phyloP scores from a whole-genome alignment of 1,284 basidiomycete species.

The Tetrapyrgos nigripes region DNA sequence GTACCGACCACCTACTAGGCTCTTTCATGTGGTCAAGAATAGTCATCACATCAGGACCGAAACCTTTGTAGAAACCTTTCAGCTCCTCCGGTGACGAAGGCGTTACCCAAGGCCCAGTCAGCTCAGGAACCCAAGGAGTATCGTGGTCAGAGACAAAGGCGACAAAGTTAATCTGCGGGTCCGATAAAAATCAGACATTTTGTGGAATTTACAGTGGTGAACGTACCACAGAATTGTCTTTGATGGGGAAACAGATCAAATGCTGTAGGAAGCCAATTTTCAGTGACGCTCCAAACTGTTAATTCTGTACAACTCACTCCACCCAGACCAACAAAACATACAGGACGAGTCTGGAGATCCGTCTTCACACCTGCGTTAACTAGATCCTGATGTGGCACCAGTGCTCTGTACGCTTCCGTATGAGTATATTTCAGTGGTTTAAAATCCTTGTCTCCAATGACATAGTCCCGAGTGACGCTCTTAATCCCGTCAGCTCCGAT shows the following conservation, averaged over 20 bases:
- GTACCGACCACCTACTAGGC: slow-evolving; percentile 66
- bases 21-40: slow-evolving; percentile 54
- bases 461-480: slow-evolving; percentile 47
- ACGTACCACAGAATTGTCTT: slow-evolving; percentile 45
- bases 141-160: slow-evolving; percentile 52
- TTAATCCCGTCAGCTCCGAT: slow-evolving; percentile 62
- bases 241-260: slow-evolving; percentile 62
- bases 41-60: slow-evolving; percentile 51
- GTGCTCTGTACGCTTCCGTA: slow-evolving; percentile 51
- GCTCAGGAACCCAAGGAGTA: slow-evolving; percentile 41
- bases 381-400: slow-evolving; percentile 46
- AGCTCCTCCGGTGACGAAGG: slow-evolving; percentile 50
- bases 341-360: slow-evolving; percentile 39
- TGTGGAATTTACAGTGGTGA: not conserved
- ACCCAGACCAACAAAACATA: slow-evolving; percentile 48
- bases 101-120: slow-evolving; percentile 55
- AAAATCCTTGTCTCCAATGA: slow-evolving; percentile 34
- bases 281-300: not conserved
- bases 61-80: slow-evolving; percentile 51
- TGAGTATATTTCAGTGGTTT: slow-evolving; percentile 47
- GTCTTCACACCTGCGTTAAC: slow-evolving; percentile 47
- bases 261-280: slow-evolving; percentile 43
- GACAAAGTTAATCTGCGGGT: slow-evolving; percentile 59
- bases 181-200: not conserved
- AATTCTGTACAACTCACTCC: too few relatives aligned